Base-by-base conservation (phyloP, 129 eudicot genomes). In the Artemisia argyi region DNA sequence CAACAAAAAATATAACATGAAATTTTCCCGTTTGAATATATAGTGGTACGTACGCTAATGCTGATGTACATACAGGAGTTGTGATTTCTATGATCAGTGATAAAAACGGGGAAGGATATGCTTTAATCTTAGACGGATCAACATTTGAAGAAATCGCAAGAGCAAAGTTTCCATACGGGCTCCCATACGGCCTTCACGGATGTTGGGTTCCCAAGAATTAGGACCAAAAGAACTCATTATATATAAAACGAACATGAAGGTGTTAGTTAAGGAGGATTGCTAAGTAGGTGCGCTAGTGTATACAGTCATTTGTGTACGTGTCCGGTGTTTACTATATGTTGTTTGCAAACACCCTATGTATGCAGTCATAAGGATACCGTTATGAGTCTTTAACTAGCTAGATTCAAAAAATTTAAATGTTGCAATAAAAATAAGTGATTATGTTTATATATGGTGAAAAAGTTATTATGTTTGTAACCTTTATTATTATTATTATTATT, bases 111-210 rank as follows among this genome's bases (percentile, higher is more conserved):
- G 97, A 88, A 81, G 99, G 99, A 56, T 95, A 88, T 42, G 96
- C 97, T 9, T 54, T 95, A 19, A 20, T 95, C 22, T 72, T 95
- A 22, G 99, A 95, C 60, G 97, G 96, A 44, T 65, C 89, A 17
- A 82, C 94, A 1, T 95, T 90, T 72, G 87, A 90, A 83, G 99
- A 95, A 79, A 91, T 95, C 19, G 97, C 99, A 22, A 83, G 99
- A 81, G 99, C 99, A 0, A 90, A 90, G 67, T 95, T 95, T 71
- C 97, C 99, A 0, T 95, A 95, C 49, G 96, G 97, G n/a, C 96
- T 95, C 44, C 99, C 99, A 2, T 90, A 90, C 68, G 99, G 99
- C 6, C 85, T 95, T 49, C 99, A 95, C 79, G 99, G 99, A 56
- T 88, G 96, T 44, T 95, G 99, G 99, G 96, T 95, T 70, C 96